Percentiles rank a stretch among this genome's conserved stretches.
Conservation (phyloP, 2,329 filamentous ascomycete genomes). For the Penicillium sp. region DNA sequence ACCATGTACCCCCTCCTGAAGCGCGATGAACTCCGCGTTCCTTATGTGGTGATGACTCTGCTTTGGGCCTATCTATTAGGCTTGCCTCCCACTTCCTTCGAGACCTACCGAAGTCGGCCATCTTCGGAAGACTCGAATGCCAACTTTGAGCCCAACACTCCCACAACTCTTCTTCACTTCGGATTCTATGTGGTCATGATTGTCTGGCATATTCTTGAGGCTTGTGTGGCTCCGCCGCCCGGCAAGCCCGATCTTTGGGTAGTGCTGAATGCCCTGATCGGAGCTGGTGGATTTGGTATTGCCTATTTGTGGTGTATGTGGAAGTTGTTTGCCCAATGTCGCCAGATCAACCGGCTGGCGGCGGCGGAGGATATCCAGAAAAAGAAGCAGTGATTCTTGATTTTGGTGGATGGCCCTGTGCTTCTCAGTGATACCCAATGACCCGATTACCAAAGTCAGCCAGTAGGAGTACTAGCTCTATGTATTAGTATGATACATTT, state of each 20-base stretch:
- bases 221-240: conserved; percentile 64
- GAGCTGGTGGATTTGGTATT: conserved; percentile 77
- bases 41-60: conserved; percentile 79
- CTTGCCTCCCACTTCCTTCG: conserved; percentile 73
- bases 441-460: conserved; percentile 5
- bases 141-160: conserved; percentile 50
- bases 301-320: conserved; percentile 91
- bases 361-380: conserved; percentile 31
- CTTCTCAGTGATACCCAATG: conserved; percentile 32
- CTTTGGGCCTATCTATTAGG: conserved; percentile 92
- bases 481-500: neutral
- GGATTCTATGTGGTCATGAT: conserved; percentile 75
- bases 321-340: conserved; percentile 50
- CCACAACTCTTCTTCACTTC: conserved; percentile 70
- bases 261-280: conserved; percentile 83
- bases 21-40: conserved; percentile 77
- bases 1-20: conserved; percentile 90
- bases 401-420: conserved; percentile 7
- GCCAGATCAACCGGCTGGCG: conserved; percentile 25
- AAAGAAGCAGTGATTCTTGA: conserved; percentile 34
- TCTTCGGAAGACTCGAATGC: conserved; percentile 34
- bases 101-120: conserved; percentile 61
- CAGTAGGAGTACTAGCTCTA: conserved; percentile 10
- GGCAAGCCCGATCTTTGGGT: conserved; percentile 93
- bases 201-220: conserved; percentile 76